These are phyloP conservation scores for Penicillium concentricum DNA, from an alignment of 2,329 filamentous ascomycete genomes.

Conservation along the genomic window DNA sequence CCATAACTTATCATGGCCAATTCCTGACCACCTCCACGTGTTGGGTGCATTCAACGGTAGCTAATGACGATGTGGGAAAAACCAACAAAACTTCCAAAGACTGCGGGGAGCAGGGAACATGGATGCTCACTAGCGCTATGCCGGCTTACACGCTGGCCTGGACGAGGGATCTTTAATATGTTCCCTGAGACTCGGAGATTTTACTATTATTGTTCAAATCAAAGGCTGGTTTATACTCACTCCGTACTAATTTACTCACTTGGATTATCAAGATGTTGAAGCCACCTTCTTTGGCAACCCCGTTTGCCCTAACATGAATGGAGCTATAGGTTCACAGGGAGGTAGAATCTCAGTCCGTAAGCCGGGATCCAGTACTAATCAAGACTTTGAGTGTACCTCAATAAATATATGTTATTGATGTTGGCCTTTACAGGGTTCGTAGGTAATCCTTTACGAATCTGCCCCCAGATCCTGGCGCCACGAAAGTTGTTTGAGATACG, in stretches of 20 bases:
- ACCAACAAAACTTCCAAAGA: background rate
- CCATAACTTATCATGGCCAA: background rate
- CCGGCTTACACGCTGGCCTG: background rate
- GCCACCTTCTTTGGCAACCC: background rate
- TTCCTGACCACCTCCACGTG: background rate
- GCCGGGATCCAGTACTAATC: too few relatives aligned
- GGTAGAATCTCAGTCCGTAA: too few relatives aligned
- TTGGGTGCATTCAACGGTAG: background rate
- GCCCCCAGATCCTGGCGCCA: background rate
- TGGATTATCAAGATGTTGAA: too few relatives aligned
- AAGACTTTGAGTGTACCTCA: too few relatives aligned
- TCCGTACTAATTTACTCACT: too few relatives aligned
- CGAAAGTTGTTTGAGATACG: background rate
- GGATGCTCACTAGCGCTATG: background rate
- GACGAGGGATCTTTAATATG: background rate
- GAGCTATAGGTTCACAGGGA: too few relatives aligned
- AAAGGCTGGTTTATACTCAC: too few relatives aligned
- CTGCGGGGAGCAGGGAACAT: background rate
- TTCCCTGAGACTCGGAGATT: background rate
- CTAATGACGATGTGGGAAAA: background rate
- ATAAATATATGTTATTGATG: background rate
- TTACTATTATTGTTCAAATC: background rate
- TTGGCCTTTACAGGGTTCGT: background rate
- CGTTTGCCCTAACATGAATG: background rate
- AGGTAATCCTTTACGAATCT: background rate